Evolutionary conservation across 1,284 basidiomycete species (phyloP), one percentile per base, ranked within the genome.

Genomic region (Trametes versicolor): DNA sequence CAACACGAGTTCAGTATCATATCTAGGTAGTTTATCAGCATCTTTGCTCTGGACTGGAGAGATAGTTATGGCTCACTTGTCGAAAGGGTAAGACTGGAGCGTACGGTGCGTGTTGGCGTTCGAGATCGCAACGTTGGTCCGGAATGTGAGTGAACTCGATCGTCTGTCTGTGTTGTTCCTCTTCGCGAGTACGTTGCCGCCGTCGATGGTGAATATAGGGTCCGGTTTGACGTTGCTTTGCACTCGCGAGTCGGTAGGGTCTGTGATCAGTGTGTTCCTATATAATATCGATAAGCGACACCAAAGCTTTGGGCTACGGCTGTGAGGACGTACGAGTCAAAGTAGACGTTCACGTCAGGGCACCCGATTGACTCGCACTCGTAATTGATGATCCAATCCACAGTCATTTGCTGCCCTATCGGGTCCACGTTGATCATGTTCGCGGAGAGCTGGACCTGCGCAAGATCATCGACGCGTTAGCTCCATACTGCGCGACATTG

Each of bases 21-120:
- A 51, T 34, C 50, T 51, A 49, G 12, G 5, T 7, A 2, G 25
- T 4, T 12, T 29, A 6, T 49, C 25, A 49, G 48, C 41, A 8
- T 19, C 41, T 17, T 50, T 29, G 29, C 29, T 32, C 29, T 8
- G 8, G 4, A 32, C 29, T 32, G 3, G 29, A 32, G 8, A 3
- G 8, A 32, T 32, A 32, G 29, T 39, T 12, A 12, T 39, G 64
- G 66, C 63, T 58, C 32, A 70, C 71, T 73, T 68, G 55, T 73
- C 70, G 52, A 66, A 73, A 17, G 72, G 72, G 57, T 73, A 71
- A 1, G 68, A 67, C 53, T 73, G 71, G 2, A 63, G 59, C 15
- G 70, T 68, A 2, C 71, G 68, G 17, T 66, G 64, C 2, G 68
- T 67, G 29, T 50, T 58, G 45, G 61, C 65, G 55, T 61, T 69